These are phyloP conservation scores for Dactylellina sp. DNA, from an alignment of 2,329 filamentous ascomycete species.

Conservation along the genomic window DNA sequence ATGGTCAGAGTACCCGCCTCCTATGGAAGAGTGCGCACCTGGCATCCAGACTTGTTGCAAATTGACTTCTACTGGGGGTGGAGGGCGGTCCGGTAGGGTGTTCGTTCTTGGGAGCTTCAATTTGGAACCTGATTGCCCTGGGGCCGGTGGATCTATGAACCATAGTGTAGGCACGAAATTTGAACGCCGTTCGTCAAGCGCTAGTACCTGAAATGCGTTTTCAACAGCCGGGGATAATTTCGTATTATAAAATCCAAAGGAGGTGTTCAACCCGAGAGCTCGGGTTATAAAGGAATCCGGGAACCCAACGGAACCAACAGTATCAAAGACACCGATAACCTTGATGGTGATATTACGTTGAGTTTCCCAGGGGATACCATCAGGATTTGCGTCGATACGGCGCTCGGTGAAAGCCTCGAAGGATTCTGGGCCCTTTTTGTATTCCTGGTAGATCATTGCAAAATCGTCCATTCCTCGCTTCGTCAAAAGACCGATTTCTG, in stretches of 20 bases:
- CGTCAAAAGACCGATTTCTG: slow-evolving; percentile 51
- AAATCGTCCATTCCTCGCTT: slow-evolving; percentile 69
- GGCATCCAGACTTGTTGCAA: slow-evolving; percentile 54
- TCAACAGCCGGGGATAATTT: slow-evolving; percentile 63
- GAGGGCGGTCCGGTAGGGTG: slow-evolving; percentile 33
- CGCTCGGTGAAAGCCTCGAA: slow-evolving; percentile 40
- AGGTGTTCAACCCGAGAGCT: slow-evolving; percentile 35
- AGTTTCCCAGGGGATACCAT: slow-evolving; percentile 52
- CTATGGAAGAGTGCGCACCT: slow-evolving; percentile 65
- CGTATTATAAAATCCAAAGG: slow-evolving; percentile 53
- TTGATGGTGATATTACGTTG: slow-evolving; percentile 55
- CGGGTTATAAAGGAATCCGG: slow-evolving; percentile 57
- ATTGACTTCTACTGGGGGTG: slow-evolving; percentile 51
- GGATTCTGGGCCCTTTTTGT: slow-evolving; percentile 54
- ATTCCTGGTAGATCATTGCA: slow-evolving; percentile 70
- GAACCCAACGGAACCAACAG: slow-evolving; percentile 63
- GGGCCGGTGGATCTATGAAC: slow-evolving; percentile 37
- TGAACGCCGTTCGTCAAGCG: slow-evolving; percentile 68
- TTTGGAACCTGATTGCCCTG: slow-evolving; percentile 58
- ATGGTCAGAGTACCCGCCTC: slow-evolving; percentile 67
- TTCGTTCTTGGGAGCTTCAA: slow-evolving; percentile 58
- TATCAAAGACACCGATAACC: slow-evolving; percentile 67
- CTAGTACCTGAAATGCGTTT: slow-evolving; percentile 70
- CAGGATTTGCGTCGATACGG: slow-evolving; percentile 31
- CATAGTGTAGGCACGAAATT: slow-evolving; percentile 48